A percentile compares a stretch with the other conserved stretches of the same genome.
These are phyloP conservation scores for Pholiota adiposa DNA, from an alignment of 1,284 basidiomycete genomes.

Conservation along the genomic window DNA sequence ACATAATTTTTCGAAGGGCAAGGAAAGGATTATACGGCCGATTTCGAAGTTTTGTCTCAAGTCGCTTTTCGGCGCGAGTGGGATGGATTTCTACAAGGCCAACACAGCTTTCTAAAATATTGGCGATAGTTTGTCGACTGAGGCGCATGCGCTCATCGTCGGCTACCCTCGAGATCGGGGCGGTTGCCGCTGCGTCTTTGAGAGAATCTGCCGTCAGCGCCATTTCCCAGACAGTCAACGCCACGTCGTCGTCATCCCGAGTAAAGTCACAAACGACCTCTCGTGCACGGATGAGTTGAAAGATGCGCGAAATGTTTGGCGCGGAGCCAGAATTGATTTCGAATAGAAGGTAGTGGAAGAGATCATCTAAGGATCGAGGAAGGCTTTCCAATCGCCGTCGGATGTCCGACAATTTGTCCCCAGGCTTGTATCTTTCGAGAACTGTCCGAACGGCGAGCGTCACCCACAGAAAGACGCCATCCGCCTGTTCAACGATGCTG, in stretches of 20 bases:
- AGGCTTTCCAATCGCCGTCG: background rate
- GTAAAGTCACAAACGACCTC: slow-evolving; percentile 15
- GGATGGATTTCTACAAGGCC: slow-evolving; percentile 10
- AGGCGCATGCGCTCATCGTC: background rate
- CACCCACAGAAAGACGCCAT: slow-evolving; percentile 16
- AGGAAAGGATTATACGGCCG: slow-evolving; percentile 1
- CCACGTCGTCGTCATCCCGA: slow-evolving; percentile 7
- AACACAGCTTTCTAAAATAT: slow-evolving; percentile 2
- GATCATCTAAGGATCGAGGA: slow-evolving; percentile 5
- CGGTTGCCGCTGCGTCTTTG: background rate
- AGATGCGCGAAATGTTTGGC: slow-evolving; percentile 6
- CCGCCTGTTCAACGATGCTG: slow-evolving; percentile 5
- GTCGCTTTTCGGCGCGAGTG: background rate
- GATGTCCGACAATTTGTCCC: background rate
- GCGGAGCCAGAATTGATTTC: background rate
- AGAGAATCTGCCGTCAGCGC: slow-evolving; percentile 7
- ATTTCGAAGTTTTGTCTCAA: background rate
- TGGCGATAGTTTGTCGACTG: background rate
- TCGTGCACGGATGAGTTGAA: slow-evolving; percentile 15
- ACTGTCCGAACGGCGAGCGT: slow-evolving; percentile 10
- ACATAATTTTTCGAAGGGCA: slow-evolving; percentile 9
- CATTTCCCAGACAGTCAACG: slow-evolving; percentile 14
- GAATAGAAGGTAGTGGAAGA: slow-evolving; percentile 5
- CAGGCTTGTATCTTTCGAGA: background rate
- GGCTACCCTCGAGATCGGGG: background rate